Base-by-base conservation (phyloP, 1,284 basidiomycete genomes). In the Pascua sp. region DNA sequence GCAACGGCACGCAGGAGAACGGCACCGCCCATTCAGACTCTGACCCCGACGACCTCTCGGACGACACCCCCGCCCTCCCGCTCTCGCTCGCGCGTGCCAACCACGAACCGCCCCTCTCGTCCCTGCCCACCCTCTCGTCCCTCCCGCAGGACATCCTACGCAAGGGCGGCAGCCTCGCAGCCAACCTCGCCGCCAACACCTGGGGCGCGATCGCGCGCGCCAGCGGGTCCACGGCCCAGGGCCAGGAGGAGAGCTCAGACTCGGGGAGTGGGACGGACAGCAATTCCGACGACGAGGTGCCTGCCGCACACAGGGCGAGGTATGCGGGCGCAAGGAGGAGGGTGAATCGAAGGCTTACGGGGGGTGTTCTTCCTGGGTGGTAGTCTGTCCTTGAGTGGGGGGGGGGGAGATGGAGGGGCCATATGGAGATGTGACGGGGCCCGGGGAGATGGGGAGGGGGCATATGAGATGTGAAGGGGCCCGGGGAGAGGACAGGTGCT, bases 101-200 rank as follows among this genome's bases (percentile, higher is more conserved):
- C 36, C 41, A 32, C n/a, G 39, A 45, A 5, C 15, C 41, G 5
- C 45, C 53, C 37, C 24, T 49, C 13, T 57, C 56, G n/a, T 59
- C 24, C 24, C 24, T 59, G 46, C 61, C 61, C 1, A 59, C 55
- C 4, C 46, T 62, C 9, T 16, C 36, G 41, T 24, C 40, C 2
- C 39, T 62, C 15, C 50, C 52, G 11, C 53, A 56, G 45, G 57
- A 62, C 15, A 16, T 50, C 1, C 49, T 62, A 12, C 48, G 61
- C 1, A 36, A 41, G 41, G 47, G 56, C 32, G 18, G 39, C 18
- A 24, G n/a, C 11, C 12, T 57, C 15, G 48, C 43, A 32, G 39
- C 49, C 13, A 47, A 42, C n/a, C 38, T 49, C 4, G 50, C 48
- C 2, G 53, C 42, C 13, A 42, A 36, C 8, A 18, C 16, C 7